phyloP scores from a whole-genome alignment of 2,329 filamentous ascomycete genomes.

The Dactylellina haptotyla region DNA sequence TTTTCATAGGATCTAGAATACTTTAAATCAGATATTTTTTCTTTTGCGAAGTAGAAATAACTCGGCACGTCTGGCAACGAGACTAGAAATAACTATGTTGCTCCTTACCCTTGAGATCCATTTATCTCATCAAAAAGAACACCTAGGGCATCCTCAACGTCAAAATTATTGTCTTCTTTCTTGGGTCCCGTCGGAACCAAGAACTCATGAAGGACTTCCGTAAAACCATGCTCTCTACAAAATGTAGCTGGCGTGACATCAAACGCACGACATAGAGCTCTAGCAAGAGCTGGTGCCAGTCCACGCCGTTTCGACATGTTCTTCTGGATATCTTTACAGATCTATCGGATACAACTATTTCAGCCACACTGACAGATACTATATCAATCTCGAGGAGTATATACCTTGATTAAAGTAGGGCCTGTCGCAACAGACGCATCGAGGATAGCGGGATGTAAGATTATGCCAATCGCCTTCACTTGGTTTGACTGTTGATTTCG shows the following conservation, averaged over 20 bases:
- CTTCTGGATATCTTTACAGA: conserved; percentile 54
- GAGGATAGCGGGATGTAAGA: conserved; percentile 39
- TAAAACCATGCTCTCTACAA: conserved; percentile 55
- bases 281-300: conserved; percentile 56
- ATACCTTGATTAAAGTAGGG: conserved; percentile 46
- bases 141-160: conserved; percentile 55
- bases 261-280: conserved; percentile 55
- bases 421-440: conserved; percentile 51
- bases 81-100: too few species aligned
- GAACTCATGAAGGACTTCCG: conserved; percentile 55
- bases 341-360: conserved; percentile 37
- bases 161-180: conserved; percentile 56
- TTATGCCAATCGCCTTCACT: conserved; percentile 46
- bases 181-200: conserved; percentile 52
- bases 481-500: conserved; percentile 47
- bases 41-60: too few species aligned
- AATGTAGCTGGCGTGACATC: conserved; percentile 51
- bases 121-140: conserved; percentile 55
- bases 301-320: conserved; percentile 56
- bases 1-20: conserved; percentile 49
- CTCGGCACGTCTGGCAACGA: too few species aligned
- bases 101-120: conserved; percentile 12
- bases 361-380: background rate
- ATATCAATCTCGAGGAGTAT: background rate
- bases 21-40: too few species aligned